A percentile compares a stretch with the other conserved stretches of the same genome.
Evolutionary conservation across 2,329 filamentous ascomycete species (phyloP).

Genomic region (Daldinia sp.): DNA sequence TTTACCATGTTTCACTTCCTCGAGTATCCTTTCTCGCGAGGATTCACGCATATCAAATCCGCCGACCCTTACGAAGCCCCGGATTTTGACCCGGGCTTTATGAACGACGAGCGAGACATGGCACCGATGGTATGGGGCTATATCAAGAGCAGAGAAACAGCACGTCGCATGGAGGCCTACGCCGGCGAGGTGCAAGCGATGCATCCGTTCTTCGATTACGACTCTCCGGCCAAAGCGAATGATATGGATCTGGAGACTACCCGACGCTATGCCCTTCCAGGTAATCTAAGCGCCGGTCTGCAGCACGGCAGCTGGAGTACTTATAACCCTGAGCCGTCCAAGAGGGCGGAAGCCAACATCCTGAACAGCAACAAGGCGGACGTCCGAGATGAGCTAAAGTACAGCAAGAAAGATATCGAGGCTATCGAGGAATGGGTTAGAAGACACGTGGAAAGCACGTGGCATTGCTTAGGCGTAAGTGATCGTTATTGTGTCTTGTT

Average conservation of each 20-base stretch:
- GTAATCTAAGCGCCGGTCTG: slow-evolving; percentile 75
- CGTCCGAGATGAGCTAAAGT: slow-evolving; percentile 70
- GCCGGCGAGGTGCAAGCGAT: slow-evolving; percentile 74
- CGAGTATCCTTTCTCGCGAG: slow-evolving; percentile 79
- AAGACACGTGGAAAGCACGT: slow-evolving; percentile 78
- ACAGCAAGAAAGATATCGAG: slow-evolving; percentile 68
- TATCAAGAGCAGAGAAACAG: slow-evolving; percentile 83
- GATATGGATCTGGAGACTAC: slow-evolving; percentile 81
- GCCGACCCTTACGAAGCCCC: slow-evolving; percentile 76
- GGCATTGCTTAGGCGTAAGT: slow-evolving; percentile 67
- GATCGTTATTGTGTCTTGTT: not conserved
- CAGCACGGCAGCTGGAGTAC: slow-evolving; percentile 77
- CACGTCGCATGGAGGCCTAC: slow-evolving; percentile 78
- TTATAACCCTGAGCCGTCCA: slow-evolving; percentile 63
- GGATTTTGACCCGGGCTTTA: slow-evolving; percentile 83
- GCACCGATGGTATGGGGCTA: slow-evolving; percentile 86
- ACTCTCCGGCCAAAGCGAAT: slow-evolving; percentile 72
- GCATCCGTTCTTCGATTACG: slow-evolving; percentile 77
- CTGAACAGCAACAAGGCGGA: slow-evolving; percentile 72
- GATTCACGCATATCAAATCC: slow-evolving; percentile 74
- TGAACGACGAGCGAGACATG: slow-evolving; percentile 88
- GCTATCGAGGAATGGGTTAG: slow-evolving; percentile 75
- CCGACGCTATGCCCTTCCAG: slow-evolving; percentile 76
- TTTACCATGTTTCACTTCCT: slow-evolving; percentile 87
- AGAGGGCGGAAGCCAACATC: slow-evolving; percentile 53